Base-by-base conservation (phyloP, 192 early-diverging fungal species). In the Endogone sp. region DNA sequence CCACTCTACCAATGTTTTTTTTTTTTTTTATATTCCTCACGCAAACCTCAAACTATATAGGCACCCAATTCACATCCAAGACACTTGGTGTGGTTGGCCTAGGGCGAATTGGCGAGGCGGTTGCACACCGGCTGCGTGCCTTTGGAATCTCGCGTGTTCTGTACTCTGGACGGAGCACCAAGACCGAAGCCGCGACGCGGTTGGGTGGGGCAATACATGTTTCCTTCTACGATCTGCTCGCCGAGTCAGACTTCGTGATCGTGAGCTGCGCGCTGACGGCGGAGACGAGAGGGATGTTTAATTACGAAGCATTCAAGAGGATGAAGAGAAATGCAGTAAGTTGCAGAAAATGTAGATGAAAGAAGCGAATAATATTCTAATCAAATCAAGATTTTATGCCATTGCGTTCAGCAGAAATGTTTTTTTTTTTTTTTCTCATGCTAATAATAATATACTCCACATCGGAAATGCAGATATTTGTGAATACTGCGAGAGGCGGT, bases 51-150 rank as follows among this genome's bases (percentile, higher is more conserved):
- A n/a, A n/a, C n/a, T n/a, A n/a, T n/a, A n/a, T n/a, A 49, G 37
- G 37, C 16, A 79, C 78, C 3, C 92, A 93, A 80, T 81, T 95
- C 44, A 86, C 82, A 1, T 81, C 80, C 26, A 94, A 95, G 70
- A 90, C 90, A 0, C 76, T 97, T 23, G 95, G 94, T 0, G 86
- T 97, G 56, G 87, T 97, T 29, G 95, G 95, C 0, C 65, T 94
- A 8, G 95, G 95, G 0, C 83, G 92, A 27, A 95, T 95, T 60
- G 95, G 95, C 3, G 67, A 70, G 16, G 94, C 90, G 0, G 89
- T 92, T 10, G 88, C 86, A 10, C 66, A 77, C n/a, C 80, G 95
- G 25, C 73, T 97, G 26, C 72, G 75, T 27, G 85, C 90, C 1
- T 95, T 97, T 83, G 87, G 90, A 2, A 78, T 91, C 2, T 28